Conservation (phyloP, 2,329 filamentous ascomycete species). For the Chrysoporthe puriensis region DNA sequence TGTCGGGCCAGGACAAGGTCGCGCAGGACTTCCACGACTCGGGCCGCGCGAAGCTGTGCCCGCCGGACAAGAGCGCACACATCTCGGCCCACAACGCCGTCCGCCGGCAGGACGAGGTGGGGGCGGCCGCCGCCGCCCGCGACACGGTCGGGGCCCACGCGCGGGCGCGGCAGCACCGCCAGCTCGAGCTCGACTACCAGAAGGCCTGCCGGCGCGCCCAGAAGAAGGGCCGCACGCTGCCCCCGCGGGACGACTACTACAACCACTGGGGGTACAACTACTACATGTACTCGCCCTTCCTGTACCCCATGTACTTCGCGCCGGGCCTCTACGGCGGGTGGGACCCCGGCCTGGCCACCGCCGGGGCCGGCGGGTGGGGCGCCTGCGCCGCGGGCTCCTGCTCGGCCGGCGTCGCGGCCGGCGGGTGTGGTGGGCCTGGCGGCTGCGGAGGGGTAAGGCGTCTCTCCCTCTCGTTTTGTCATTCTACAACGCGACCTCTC, state of each 20-base stretch:
- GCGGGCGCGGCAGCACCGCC: conserved; percentile 36
- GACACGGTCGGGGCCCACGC: conserved; percentile 44
- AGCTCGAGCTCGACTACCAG: conserved; percentile 59
- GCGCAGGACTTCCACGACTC: conserved; percentile 52
- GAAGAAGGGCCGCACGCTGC: conserved; percentile 53
- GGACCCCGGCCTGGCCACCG: conserved; percentile 42
- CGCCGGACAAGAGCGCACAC: conserved; percentile 65
- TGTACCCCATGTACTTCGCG: conserved; percentile 47
- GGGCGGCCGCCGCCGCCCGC: conserved; percentile 31
- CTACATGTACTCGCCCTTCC: conserved; percentile 52
- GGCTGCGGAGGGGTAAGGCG: conserved; percentile 39
- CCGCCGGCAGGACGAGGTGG: conserved; percentile 21
- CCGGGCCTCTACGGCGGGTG: conserved; percentile 51
- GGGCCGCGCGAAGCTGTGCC: conserved; percentile 51
- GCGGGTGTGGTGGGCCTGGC: conserved; percentile 48
- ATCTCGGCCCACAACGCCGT: conserved; percentile 76
- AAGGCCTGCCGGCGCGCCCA: conserved; percentile 55
- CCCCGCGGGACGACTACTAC: conserved; percentile 53
- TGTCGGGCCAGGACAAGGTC: conserved; percentile 50
- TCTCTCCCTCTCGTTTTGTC: background rate
- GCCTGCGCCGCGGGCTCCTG: conserved; percentile 55
- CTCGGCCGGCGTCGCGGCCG: conserved; percentile 47
- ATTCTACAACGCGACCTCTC: too few species aligned
- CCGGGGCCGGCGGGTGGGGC: conserved; percentile 43
- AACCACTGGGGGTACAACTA: conserved; percentile 59